Evolutionary conservation across 805 yeast genomes (phyloP), one percentile per base, ranked within the genome.

Genomic region (Teunomyces tritomae): DNA sequence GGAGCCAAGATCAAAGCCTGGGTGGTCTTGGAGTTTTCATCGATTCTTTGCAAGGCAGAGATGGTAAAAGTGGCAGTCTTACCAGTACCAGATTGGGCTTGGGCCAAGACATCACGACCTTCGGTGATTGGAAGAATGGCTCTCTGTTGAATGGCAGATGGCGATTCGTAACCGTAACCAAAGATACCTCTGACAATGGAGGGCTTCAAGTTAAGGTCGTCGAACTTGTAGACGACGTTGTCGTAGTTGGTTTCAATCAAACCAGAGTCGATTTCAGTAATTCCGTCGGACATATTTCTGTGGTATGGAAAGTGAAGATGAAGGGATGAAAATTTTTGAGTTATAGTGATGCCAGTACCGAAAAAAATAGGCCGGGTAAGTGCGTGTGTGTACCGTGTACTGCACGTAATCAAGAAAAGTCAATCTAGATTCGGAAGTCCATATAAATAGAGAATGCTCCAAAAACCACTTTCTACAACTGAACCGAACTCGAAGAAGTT

Each of bases 71-170:
- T 94, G 55, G 98, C 99, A 27, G 99, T 94, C 76, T 94, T 94
- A 73, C 99, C 99, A 43, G 99, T 94, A 73, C 99, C 99, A 32
- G 97, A 89, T 74, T 94, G 99, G 50, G 99, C 98, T 76, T 94
- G 99, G 51, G 99, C 99, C 54, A 94, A 83, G 46, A 91, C 95
- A 71, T 94, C 99, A 70, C 90, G 84, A 48, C 97, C 97, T 64
- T 84, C 85, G 61, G 90, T 86, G 70, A 94, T 91, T 68, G 96
- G 99, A 73, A 87, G 76, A 59, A 94, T 94, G 54, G 98, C 99
- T 71, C 99, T 84, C 65, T 90, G 91, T 77, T 94, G 99, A 75
- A 94, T 94, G 48, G 98, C 94, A 47, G 97, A 90, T 56, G 99
- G 99, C 46, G 83, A 82, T 75, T 92, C 98, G 70, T 89, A 94